These are phyloP conservation scores for Ambrosiella xylebori DNA, from an alignment of 2,329 filamentous ascomycete genomes.

Conservation along the genomic window DNA sequence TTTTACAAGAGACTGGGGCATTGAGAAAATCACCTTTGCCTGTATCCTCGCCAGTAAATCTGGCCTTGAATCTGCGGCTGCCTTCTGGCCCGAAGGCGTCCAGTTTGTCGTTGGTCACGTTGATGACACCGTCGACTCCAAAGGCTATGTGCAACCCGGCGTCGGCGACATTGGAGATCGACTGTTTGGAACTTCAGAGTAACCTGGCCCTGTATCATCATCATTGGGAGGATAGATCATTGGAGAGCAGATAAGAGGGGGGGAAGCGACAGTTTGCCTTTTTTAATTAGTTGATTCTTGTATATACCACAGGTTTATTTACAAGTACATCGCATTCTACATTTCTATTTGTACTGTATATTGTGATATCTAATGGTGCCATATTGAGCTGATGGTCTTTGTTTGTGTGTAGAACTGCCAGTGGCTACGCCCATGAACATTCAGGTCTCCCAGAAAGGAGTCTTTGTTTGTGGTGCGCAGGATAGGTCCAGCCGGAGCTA, in stretches of 20 bases:
- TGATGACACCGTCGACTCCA: conserved; percentile 55
- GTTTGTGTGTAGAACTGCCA: conserved; percentile 17
- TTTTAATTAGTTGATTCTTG: not conserved
- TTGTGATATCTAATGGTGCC: conserved; percentile 19
- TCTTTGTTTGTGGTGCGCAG: conserved; percentile 17
- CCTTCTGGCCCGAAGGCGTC: conserved; percentile 59
- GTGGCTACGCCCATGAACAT: conserved; percentile 11
- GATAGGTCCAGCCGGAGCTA: conserved; percentile 15
- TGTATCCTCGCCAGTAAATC: conserved; percentile 54
- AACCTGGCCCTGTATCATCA: not conserved
- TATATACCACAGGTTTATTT: conserved; percentile 10
- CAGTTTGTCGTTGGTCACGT: conserved; percentile 72
- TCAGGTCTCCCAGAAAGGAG: conserved; percentile 17
- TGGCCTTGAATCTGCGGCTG: conserved; percentile 55
- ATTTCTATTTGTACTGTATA: not conserved
- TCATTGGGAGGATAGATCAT: not conserved
- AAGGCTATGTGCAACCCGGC: conserved; percentile 81
- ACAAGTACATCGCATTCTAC: not conserved
- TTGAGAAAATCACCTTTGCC: conserved; percentile 61
- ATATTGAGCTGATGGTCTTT: conserved; percentile 15
- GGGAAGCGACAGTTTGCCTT: not conserved
- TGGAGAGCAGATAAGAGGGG: not conserved
- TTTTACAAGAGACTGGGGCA: conserved; percentile 56
- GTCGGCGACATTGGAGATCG: conserved; percentile 82
- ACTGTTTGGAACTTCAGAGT: conserved; percentile 36